These are phyloP conservation scores for Eimeria acervulina DNA, from an alignment of 169 alveolate genomes.

Conservation along the genomic window DNA sequence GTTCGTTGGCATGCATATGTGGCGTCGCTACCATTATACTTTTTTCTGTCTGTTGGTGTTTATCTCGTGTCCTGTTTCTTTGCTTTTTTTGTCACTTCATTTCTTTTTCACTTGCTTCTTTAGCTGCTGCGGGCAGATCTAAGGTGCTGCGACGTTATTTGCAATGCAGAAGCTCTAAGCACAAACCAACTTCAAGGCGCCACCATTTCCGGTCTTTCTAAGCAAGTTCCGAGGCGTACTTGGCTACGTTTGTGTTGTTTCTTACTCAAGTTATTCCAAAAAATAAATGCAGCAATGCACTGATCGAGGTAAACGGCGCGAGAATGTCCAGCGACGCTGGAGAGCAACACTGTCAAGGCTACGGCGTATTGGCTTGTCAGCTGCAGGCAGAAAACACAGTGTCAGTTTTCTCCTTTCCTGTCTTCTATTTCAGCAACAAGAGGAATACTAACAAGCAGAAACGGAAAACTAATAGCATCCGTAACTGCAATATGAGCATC, in stretches of 20 bases:
- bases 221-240: background rate
- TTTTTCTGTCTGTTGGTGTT: too few species aligned
- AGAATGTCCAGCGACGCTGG: conserved; percentile 73
- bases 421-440: background rate
- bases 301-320: conserved; percentile 76
- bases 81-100: too few species aligned
- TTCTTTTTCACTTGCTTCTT: too few species aligned
- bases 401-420: background rate
- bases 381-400: conserved; percentile 14
- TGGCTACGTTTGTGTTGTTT: too few species aligned
- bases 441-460: background rate
- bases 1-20: too few species aligned
- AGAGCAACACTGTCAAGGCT: conserved; percentile 63
- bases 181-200: too few species aligned
- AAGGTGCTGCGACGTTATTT: too few species aligned
- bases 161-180: too few species aligned
- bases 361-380: conserved; percentile 73
- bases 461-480: background rate
- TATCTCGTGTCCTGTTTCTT: too few species aligned
- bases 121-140: too few species aligned
- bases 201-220: too few species aligned
- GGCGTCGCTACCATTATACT: too few species aligned
- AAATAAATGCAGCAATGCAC: conserved; percentile 46
- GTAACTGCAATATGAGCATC: background rate
- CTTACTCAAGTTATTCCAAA: conserved; percentile 78